These are phyloP conservation scores for Cryphonectria parasitica DNA, from an alignment of 2,329 filamentous ascomycete genomes.

Conservation along the genomic window DNA sequence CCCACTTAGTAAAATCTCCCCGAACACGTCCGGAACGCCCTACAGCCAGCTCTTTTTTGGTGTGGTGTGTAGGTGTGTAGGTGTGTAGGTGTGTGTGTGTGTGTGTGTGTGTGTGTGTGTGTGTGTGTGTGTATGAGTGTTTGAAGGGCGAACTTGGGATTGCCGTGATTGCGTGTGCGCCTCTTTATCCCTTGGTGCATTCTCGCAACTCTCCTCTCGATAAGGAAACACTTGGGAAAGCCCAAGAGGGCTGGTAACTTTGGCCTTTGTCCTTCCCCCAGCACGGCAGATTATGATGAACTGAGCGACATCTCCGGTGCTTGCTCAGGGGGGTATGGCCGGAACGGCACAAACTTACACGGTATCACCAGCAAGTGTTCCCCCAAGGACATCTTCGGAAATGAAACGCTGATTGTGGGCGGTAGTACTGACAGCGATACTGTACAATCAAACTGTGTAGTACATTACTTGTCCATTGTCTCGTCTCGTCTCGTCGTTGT, in stretches of 20 bases:
- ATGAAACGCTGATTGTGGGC: background rate
- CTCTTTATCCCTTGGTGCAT: background rate
- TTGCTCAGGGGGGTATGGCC: background rate
- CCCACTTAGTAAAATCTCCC: background rate
- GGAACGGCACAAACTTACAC: background rate
- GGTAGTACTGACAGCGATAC: background rate
- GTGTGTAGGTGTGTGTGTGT: background rate
- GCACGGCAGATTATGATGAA: background rate
- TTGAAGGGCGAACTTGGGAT: background rate
- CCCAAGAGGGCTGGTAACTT: background rate
- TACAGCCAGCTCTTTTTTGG: background rate
- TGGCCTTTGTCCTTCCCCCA: background rate
- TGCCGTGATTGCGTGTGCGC: background rate
- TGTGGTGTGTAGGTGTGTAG: background rate
- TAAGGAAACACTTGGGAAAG: background rate
- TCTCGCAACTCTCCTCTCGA: background rate
- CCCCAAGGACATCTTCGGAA: conserved; percentile 1
- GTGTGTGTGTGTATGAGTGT: background rate
- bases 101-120: too few relatives aligned
- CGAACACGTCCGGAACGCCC: conserved; percentile 11
- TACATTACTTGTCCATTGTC: background rate
- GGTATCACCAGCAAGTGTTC: background rate
- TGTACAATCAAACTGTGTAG: background rate
- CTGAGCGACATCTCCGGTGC: background rate
- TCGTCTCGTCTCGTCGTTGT: background rate